phyloP scores from a whole-genome alignment of 345 rosid species.

The Boechera retrofracta region DNA sequence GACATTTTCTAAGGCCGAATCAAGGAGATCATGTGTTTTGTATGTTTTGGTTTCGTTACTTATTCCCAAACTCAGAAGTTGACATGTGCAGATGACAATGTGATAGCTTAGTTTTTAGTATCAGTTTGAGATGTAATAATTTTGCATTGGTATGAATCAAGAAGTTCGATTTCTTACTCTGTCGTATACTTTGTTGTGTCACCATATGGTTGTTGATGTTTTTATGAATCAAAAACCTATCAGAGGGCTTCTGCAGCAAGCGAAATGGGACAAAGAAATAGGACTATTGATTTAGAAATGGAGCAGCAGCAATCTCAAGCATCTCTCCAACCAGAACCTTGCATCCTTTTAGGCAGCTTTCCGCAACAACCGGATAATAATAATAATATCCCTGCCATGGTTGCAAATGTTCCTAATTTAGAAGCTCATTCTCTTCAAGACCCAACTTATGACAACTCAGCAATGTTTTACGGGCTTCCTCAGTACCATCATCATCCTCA shows the following conservation, averaged over 20 bases:
- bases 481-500: conserved; percentile 59
- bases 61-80: background rate
- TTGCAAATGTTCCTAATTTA: conserved; percentile 53
- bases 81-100: conserved; percentile 5
- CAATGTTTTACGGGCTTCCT: conserved; percentile 60
- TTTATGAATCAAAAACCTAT: background rate
- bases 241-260: conserved; percentile 50
- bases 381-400: conserved; percentile 49
- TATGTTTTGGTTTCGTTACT: conserved; percentile 12
- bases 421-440: conserved; percentile 59
- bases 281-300: conserved; percentile 63
- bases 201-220: conserved; percentile 20
- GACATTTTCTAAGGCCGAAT: background rate
- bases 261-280: conserved; percentile 75
- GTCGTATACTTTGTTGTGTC: background rate
- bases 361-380: conserved; percentile 57
- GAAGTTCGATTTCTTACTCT: background rate
- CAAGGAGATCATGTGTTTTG: background rate
- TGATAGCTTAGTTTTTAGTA: background rate
- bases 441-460: conserved; percentile 53
- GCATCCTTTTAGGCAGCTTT: conserved; percentile 54
- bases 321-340: conserved; percentile 58
- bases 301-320: conserved; percentile 63
- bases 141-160: background rate
- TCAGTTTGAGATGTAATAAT: background rate